These are phyloP conservation scores for Citrus glauca DNA, from an alignment of 345 rosid genomes.

Conservation along the genomic window DNA sequence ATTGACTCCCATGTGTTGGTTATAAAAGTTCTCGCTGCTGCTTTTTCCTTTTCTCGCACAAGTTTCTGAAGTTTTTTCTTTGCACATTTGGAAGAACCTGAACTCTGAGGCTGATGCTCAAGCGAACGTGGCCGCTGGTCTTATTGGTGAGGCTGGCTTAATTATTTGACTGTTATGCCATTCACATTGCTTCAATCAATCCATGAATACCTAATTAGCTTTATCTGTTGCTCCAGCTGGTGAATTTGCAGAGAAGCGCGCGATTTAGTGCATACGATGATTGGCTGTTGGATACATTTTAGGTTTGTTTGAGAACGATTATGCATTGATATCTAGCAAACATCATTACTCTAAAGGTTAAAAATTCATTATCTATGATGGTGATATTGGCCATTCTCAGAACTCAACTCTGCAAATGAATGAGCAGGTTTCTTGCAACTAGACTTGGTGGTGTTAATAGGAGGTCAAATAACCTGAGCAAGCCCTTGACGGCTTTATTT, in stretches of 20 bases:
- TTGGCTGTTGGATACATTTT: conserved; percentile 3
- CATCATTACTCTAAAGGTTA: not conserved
- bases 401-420: not conserved
- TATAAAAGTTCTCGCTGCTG: not conserved
- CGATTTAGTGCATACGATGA: conserved; percentile 12
- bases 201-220: conserved; percentile 4
- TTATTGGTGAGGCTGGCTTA: conserved; percentile 9
- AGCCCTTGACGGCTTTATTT: no score
- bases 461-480: no score
- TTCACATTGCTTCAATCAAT: not conserved
- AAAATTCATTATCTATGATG: not conserved
- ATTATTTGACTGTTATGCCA: not conserved
- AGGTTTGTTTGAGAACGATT: conserved; percentile 19
- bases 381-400: not conserved
- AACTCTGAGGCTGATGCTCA: conserved; percentile 79
- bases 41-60: not conserved
- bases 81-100: conserved; percentile 30
- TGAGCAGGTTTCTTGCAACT: no score
- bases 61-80: conserved; percentile 15
- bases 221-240: conserved; percentile 37
- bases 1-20: not conserved
- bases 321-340: not conserved
- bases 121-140: conserved; percentile 73
- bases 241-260: conserved; percentile 40
- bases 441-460: no score